Conservation (phyloP, 805 yeast species). For the Millerozyma miso region DNA sequence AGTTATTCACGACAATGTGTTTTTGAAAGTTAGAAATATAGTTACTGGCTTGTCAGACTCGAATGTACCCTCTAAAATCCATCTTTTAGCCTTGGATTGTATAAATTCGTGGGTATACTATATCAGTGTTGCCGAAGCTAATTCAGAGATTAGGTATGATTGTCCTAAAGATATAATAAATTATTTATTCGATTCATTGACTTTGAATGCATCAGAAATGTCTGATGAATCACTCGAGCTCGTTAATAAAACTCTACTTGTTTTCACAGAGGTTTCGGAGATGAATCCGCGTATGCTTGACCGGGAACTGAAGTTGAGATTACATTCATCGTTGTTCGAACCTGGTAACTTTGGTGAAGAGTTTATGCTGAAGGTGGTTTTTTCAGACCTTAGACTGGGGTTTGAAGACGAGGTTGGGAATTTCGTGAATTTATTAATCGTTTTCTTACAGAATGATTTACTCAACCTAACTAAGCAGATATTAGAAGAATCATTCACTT, state of each 20-base stretch:
- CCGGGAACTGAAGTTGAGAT: conserved; percentile 20
- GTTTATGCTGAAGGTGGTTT: conserved; percentile 31
- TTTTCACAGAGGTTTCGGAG: conserved; percentile 44
- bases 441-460: conserved; percentile 46
- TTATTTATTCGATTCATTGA: conserved; percentile 17
- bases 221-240: conserved; percentile 11
- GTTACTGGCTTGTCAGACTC: conserved; percentile 14
- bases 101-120: conserved; percentile 36
- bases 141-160: conserved; percentile 28
- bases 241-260: conserved; percentile 23
- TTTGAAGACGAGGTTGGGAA: conserved; percentile 32
- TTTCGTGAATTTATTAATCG: conserved; percentile 43
- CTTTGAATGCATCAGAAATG: conserved; percentile 2
- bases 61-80: conserved; percentile 6
- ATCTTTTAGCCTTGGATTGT: conserved; percentile 18
- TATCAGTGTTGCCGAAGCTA: conserved; percentile 31
- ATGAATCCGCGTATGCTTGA: conserved; percentile 40
- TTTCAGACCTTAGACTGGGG: conserved; percentile 26
- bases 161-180: conserved; percentile 21
- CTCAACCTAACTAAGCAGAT: conserved; percentile 39
- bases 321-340: conserved; percentile 36
- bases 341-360: conserved; percentile 39
- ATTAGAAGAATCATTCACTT: conserved; percentile 27
- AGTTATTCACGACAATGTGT: conserved; percentile 31
- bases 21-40: conserved; percentile 16